These are phyloP conservation scores for Geosmithia morbida DNA, from an alignment of 2,329 filamentous ascomycete genomes.

Conservation along the genomic window DNA sequence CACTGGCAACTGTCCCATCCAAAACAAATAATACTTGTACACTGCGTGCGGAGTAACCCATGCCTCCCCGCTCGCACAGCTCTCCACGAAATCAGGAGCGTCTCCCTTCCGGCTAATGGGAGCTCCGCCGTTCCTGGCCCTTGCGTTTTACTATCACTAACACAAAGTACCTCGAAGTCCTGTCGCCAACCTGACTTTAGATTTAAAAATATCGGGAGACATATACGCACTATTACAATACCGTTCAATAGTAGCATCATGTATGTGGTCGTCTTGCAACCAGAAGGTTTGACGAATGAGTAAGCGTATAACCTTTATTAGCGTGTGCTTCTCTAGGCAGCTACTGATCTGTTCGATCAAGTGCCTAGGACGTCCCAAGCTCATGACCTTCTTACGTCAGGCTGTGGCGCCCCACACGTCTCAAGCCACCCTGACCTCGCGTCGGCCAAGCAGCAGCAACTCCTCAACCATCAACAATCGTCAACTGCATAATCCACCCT, in stretches of 20 bases:
- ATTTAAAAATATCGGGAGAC: not conserved
- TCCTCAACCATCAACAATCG: conserved; percentile 1
- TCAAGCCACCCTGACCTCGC: not conserved
- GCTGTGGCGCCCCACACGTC: not conserved
- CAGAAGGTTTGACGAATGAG: too few relatives aligned
- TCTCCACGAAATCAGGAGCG: not conserved
- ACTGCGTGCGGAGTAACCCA: not conserved
- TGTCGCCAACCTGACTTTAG: not conserved
- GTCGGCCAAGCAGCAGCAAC: not conserved
- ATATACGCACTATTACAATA: too few relatives aligned
- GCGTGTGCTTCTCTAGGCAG: not conserved
- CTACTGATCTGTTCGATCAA: too few relatives aligned
- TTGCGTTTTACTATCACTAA: not conserved
- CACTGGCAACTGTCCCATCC: not conserved
- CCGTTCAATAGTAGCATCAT: too few relatives aligned
- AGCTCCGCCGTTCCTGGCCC: not conserved
- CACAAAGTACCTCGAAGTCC: not conserved
- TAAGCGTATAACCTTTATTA: not conserved
- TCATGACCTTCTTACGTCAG: not conserved
- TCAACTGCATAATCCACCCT: not conserved
- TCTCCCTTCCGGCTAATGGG: not conserved
- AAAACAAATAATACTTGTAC: not conserved
- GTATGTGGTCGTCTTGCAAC: too few relatives aligned
- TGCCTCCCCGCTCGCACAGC: not conserved
- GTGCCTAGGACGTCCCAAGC: not conserved